Evolutionary conservation across 257 asterid genomes (phyloP).

Genomic region (Capsicum baccatum): DNA sequence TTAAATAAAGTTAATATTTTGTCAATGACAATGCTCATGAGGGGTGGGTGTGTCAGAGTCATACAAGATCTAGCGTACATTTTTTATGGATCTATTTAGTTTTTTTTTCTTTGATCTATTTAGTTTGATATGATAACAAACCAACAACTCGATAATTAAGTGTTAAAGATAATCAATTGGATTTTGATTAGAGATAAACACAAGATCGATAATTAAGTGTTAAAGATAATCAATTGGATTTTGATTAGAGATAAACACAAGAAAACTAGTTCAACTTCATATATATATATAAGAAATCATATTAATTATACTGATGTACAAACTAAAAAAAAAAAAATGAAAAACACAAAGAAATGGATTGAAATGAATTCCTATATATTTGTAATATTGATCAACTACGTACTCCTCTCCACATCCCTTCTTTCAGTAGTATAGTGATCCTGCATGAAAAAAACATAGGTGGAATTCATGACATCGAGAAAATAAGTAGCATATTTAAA

Average conservation of each 20-base stretch:
- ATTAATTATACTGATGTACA: neutral
- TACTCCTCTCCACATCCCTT: neutral
- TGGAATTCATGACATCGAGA: neutral
- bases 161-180: too few species aligned
- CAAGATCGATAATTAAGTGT: neutral
- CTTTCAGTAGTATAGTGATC: constrained; percentile 66
- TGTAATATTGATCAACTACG: neutral
- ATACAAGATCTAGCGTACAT: too few species aligned
- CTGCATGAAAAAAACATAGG: constrained; percentile 39
- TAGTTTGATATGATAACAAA: too few species aligned
- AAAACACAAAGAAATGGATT: neutral
- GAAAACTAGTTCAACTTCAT: neutral
- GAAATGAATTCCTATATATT: neutral
- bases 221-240: neutral
- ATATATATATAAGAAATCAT: neutral
- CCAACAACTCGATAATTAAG: too few species aligned
- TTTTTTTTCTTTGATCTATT: too few species aligned
- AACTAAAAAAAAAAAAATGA: neutral
- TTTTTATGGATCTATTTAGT: too few species aligned
- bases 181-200: neutral
- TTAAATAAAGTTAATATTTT: too few species aligned
- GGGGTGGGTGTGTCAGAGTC: too few species aligned
- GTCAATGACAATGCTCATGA: too few species aligned
- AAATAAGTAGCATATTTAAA: neutral
- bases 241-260: neutral